These are phyloP conservation scores for Gamsiella multidivaricata DNA, from an alignment of 192 early-diverging fungal species.

Conservation along the genomic window DNA sequence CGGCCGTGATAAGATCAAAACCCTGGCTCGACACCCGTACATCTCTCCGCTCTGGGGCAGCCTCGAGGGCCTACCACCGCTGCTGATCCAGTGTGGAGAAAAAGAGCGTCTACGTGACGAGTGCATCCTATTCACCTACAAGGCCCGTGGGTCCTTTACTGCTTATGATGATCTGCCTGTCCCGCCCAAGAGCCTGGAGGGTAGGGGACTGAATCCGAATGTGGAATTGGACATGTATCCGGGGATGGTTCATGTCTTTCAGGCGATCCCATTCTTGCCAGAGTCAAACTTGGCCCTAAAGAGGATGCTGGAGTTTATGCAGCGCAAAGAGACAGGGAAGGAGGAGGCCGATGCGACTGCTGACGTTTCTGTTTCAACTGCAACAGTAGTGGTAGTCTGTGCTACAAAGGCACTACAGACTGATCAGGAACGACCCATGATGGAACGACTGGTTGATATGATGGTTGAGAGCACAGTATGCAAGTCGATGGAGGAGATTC, in stretches of 20 bases:
- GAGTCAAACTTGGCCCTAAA: conserved; percentile 25
- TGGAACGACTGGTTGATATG: neutral
- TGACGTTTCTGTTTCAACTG: neutral
- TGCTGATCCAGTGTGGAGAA: conserved; percentile 66
- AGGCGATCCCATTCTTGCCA: conserved; percentile 44
- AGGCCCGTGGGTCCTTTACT: conserved; percentile 36
- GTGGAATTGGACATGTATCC: conserved; percentile 48
- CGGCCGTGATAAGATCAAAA: conserved; percentile 26
- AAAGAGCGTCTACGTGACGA: conserved; percentile 60
- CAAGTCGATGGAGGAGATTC: neutral
- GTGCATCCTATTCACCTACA: conserved; percentile 52
- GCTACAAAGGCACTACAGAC: neutral
- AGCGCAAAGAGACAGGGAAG: conserved; percentile 2
- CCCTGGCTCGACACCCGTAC: conserved; percentile 60
- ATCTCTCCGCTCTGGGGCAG: conserved; percentile 64
- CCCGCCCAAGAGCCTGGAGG: neutral
- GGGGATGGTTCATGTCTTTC: conserved; percentile 51
- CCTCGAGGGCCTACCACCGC: conserved; percentile 59
- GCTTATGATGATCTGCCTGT: conserved; percentile 12
- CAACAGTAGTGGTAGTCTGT: neutral
- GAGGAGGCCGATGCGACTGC: no score
- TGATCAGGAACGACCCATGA: neutral
- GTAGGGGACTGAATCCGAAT: neutral
- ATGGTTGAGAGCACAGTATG: neutral
- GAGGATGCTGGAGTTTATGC: conserved; percentile 45